Evolutionary conservation across 2,329 filamentous ascomycete genomes (phyloP), one percentile per base, ranked within the genome.

Genomic region (Alternaria conjuncta): DNA sequence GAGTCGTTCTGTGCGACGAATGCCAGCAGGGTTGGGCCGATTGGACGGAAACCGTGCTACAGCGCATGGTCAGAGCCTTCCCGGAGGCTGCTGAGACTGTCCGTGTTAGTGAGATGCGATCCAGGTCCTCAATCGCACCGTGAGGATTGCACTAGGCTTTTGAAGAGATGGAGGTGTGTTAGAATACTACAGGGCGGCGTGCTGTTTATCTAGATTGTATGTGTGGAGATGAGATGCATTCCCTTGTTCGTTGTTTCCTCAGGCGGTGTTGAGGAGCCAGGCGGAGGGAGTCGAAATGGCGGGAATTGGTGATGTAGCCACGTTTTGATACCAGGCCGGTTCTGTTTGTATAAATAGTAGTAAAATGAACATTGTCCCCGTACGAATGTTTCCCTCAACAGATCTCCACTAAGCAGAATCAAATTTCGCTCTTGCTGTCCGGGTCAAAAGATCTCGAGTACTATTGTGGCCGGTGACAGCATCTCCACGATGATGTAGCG

Each of bases 61-160:
- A 58, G 46, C 55, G 55, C 23, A 58, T 58, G 55, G 55, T 41
- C 30, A 43, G 7, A 58, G 26, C 30, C 30, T 58, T 58, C 43
- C 46, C 55, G 2, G 55, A 51, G 46, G 30, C 46, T 18, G 46
- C 45, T 11, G 55, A 58, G n/a, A 44, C 30, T 2, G 30, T 51
- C 12, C 30, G 55, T 25, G 21, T 43, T 5, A 50, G 55, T 9
- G 45, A 58, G 21, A 50, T 43, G 46, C 30, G 45, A 28, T 46
- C 45, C 5, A 51, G 30, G 25, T 26, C 30, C 18, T 44, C n/a
- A 23, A 26, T 44, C 5, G 30, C 46, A 12, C 32, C 32, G 21
- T 44, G 18, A 43, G 32, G 4, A 41, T 41, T 5, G 32, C 32
- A 7, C 12, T 6, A 7, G 3, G 30, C 8, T 41, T 41, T 41